Percentiles rank a stretch among this genome's conserved stretches.
Conservation (phyloP, 768 basidiomycete species). For the Trametes meyenii region DNA sequence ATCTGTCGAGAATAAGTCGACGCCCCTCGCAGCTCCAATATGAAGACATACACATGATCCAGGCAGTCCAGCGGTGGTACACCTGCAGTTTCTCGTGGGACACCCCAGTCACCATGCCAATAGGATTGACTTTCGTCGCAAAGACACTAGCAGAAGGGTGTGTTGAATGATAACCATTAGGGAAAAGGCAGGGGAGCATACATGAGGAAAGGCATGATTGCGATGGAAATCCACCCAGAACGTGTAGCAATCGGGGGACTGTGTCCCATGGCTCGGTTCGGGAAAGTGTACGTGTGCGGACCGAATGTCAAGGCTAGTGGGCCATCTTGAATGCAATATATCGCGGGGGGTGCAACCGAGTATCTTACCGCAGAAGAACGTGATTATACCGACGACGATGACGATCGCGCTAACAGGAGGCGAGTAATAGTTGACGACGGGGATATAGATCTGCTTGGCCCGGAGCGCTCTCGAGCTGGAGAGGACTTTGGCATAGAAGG, state of each 20-base stretch:
- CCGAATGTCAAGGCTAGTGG: conserved; percentile 31
- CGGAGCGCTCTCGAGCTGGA: conserved; percentile 27
- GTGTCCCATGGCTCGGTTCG: conserved; percentile 35
- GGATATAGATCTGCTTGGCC: conserved; percentile 32
- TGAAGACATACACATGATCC: conserved; percentile 37
- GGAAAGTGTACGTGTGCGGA: conserved; percentile 36
- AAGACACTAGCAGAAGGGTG: conserved; percentile 30
- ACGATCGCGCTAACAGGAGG: conserved; percentile 35
- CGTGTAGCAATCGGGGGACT: conserved; percentile 37
- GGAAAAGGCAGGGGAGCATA: conserved; percentile 5
- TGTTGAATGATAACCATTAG: not conserved
- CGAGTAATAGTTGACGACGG: conserved; percentile 31
- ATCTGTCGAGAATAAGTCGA: conserved; percentile 21
- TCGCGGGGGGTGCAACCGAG: not conserved
- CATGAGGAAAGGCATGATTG: conserved; percentile 42
- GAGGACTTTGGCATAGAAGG: conserved; percentile 23
- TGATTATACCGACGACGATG: conserved; percentile 29
- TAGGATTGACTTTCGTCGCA: conserved; percentile 40
- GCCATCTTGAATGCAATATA: not conserved
- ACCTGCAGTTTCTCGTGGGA: conserved; percentile 44
- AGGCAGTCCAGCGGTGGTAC: conserved; percentile 39
- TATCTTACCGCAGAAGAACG: conserved; percentile 30
- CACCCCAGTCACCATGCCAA: conserved; percentile 35
- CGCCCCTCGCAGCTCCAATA: not conserved
- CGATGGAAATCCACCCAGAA: conserved; percentile 40